phyloP scores from a whole-genome alignment of 1,284 basidiomycete species.

The Athelia sp. region DNA sequence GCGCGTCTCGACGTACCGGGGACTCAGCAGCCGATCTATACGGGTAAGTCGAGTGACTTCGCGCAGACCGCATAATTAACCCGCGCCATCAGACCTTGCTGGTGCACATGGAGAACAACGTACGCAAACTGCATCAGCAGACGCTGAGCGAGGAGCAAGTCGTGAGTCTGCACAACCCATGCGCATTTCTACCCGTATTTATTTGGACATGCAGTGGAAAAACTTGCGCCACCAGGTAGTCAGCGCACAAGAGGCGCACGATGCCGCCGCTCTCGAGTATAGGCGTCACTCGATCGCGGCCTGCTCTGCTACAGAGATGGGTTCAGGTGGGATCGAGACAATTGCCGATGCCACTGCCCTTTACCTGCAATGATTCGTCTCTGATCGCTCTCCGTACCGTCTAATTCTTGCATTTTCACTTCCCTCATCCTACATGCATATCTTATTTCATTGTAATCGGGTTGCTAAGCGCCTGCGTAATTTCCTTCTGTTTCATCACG shows the following conservation, averaged over 20 bases:
- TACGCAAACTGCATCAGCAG: slow-evolving; percentile 40
- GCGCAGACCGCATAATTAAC: background rate
- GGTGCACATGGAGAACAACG: slow-evolving; percentile 58
- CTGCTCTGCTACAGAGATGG: background rate
- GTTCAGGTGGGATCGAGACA: too few species aligned
- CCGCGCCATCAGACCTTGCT: slow-evolving; percentile 35
- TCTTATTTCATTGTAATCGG: too few species aligned
- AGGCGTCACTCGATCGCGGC: background rate
- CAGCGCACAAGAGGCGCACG: background rate
- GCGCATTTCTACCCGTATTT: background rate
- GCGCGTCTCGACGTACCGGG: slow-evolving; percentile 49
- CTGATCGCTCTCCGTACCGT: too few species aligned
- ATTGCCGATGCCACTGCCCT: too few species aligned
- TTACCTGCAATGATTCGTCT: too few species aligned
- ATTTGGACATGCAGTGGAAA: background rate
- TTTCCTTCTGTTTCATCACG: too few species aligned
- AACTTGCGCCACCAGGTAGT: background rate
- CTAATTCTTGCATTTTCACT: too few species aligned
- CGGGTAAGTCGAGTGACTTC: slow-evolving; percentile 24
- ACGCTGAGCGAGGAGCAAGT: slow-evolving; percentile 48
- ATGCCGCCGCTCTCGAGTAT: background rate
- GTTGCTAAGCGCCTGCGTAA: too few species aligned
- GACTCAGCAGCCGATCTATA: slow-evolving; percentile 53
- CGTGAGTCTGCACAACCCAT: slow-evolving; percentile 29
- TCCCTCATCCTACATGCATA: too few species aligned